Evolutionary conservation across 2,329 filamentous ascomycete genomes (phyloP), one percentile per base, ranked within the genome.

Genomic region (Botryosphaeria dothidea): DNA sequence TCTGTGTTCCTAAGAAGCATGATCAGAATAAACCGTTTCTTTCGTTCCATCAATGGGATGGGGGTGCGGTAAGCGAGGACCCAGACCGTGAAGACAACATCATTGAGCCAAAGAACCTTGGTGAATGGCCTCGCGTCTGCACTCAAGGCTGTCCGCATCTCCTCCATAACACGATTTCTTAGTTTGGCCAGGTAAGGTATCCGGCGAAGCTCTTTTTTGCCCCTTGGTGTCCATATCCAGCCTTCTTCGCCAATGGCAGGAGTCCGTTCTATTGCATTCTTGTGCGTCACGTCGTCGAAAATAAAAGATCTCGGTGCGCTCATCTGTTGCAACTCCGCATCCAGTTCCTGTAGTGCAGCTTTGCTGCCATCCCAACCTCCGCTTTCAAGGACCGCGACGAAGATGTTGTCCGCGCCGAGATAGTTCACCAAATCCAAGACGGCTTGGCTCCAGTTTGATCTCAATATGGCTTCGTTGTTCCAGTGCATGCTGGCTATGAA

Each of bases 281-380:
- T 72, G 71, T 90, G 88, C 8, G 86, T 88, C 3, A 81, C 79
- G 6, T 85, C 76, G n/a, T 86, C 86, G 4, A 89, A 72, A 3
- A 84, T 79, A 21, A 92, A 82, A 29, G 79, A 84, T 31, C 84
- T 81, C 43, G 79, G 75, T 2, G 91, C 84, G 0, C 83, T 81
- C 17, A 86, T 69, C 17, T 72, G 72, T 7, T 80, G 84, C 9
- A 92, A 77, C 64, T 84, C 75, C 1, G 67, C 69, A 65, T 90
- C 87, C 34, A 92, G 78, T 27, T 84, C 80, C 21, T 73, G 76
- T 68, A 92, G 77, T 6, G 84, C 85, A 15, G 78, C 82, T 74
- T 91, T 91, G n/a, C 85, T 90, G 64, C 87, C 81, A 72, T 92
- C 90, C 79, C 84, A 88, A 71, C 87, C 90, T 4, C 89, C 89